A percentile compares a stretch with the other conserved stretches of the same genome.
These are phyloP conservation scores for Trypanosoma melophagium DNA, from an alignment of 208 protist species.

Conservation along the genomic window DNA sequence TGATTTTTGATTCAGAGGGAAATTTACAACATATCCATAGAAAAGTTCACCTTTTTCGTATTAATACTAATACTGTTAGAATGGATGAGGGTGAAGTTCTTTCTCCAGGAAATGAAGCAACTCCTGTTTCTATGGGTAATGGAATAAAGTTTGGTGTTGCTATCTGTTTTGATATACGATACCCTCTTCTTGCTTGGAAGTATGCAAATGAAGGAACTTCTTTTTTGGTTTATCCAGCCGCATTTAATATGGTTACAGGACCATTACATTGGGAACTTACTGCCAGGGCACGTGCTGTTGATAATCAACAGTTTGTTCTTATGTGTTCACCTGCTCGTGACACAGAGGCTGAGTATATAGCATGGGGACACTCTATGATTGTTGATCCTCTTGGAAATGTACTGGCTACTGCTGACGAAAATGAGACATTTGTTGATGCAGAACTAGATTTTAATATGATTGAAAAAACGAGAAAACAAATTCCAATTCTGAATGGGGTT, in stretches of 20 bases:
- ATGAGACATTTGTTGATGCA: slow-evolving; percentile 56
- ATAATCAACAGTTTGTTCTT: slow-evolving; percentile 95
- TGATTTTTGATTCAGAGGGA: slow-evolving; percentile 91
- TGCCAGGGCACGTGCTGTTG: slow-evolving; percentile 86
- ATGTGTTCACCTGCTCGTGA: slow-evolving; percentile 95
- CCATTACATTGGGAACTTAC: slow-evolving; percentile 97
- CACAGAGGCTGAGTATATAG: slow-evolving; percentile 81
- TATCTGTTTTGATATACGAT: slow-evolving; percentile 99
- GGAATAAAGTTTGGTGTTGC: slow-evolving; percentile 92
- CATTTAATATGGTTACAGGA: slow-evolving; percentile 99
- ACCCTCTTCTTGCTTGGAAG: slow-evolving; percentile 91
- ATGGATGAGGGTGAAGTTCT: slow-evolving; percentile 96
- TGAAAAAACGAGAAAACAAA: slow-evolving; percentile 36
- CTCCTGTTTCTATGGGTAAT: slow-evolving; percentile 43
- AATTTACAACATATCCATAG: slow-evolving; percentile 85
- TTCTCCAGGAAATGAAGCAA: slow-evolving; percentile 77
- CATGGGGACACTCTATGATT: slow-evolving; percentile 97
- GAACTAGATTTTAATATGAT: slow-evolving; percentile 68
- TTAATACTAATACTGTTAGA: slow-evolving; percentile 94
- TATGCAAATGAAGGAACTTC: slow-evolving; percentile 72
- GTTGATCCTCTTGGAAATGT: slow-evolving; percentile 90
- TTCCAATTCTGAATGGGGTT: slow-evolving; percentile 82
- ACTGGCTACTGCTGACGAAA: slow-evolving; percentile 64
- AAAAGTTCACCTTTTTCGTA: slow-evolving; percentile 97
- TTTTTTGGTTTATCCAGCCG: slow-evolving; percentile 95